Conservation (phyloP, 139 green algal species). For the Chlamydomonas sp. region DNA sequence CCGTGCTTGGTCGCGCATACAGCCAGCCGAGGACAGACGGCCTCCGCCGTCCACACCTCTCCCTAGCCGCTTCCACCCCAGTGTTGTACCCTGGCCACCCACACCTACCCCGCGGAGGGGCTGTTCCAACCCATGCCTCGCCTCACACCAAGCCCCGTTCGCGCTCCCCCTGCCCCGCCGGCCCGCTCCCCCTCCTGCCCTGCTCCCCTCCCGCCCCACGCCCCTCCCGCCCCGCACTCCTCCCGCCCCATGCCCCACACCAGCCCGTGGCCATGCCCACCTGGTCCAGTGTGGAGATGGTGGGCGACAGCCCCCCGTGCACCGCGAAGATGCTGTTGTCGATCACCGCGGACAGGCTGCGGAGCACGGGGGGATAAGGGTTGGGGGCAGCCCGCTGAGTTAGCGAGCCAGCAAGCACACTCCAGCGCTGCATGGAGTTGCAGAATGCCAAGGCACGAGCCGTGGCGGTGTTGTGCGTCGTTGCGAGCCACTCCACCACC, state of each 20-base stretch:
- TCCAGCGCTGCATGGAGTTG: neutral
- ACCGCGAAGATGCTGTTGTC: slow-evolving; percentile 97
- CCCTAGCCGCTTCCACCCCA: too few species aligned
- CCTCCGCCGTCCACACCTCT: too few species aligned
- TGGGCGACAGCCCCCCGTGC: slow-evolving; percentile 96
- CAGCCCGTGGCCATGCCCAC: slow-evolving; percentile 45
- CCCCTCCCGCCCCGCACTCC: neutral
- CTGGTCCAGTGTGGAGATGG: slow-evolving; percentile 97
- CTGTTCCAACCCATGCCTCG: neutral
- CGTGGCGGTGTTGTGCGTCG: too few species aligned
- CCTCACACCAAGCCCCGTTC: neutral
- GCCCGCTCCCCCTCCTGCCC: neutral
- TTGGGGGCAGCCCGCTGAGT: neutral
- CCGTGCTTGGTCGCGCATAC: neutral
- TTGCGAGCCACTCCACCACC: too few species aligned
- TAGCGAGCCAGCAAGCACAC: neutral
- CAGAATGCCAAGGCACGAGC: too few species aligned
- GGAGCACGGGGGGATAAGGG: neutral
- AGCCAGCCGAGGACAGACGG: too few species aligned
- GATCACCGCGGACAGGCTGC: slow-evolving; percentile 82
- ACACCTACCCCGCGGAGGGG: neutral
- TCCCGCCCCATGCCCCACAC: neutral
- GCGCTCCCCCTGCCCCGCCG: neutral
- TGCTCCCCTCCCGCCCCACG: neutral
- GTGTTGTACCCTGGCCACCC: too few species aligned